phyloP scores from a whole-genome alignment of 2,329 filamentous ascomycete species.

The Blastomyces percursus region DNA sequence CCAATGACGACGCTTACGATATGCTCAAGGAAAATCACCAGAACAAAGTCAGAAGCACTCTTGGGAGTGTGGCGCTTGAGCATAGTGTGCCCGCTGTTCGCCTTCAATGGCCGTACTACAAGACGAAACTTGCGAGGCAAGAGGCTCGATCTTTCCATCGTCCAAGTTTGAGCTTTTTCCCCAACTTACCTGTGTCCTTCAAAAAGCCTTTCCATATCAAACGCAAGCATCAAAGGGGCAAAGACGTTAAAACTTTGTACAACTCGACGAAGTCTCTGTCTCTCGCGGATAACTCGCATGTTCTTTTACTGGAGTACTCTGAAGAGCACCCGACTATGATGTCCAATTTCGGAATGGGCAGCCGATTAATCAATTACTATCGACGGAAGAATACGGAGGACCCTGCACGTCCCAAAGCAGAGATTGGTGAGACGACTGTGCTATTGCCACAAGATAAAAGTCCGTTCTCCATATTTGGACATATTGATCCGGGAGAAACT shows the following conservation, averaged over 20 bases:
- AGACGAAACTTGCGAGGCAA: conserved; percentile 63
- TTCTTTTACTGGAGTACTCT: conserved; percentile 86
- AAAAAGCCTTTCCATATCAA: conserved; percentile 62
- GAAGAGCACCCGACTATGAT: conserved; percentile 86
- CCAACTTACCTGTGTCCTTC: conserved; percentile 60
- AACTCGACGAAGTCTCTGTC: conserved; percentile 70
- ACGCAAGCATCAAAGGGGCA: conserved; percentile 70
- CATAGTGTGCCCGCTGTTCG: conserved; percentile 87
- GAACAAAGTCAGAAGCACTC: conserved; percentile 84
- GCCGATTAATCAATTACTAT: conserved; percentile 92
- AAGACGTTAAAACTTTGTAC: conserved; percentile 68
- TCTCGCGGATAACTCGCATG: conserved; percentile 76
- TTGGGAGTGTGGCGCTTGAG: conserved; percentile 85
- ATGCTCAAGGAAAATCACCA: conserved; percentile 93
- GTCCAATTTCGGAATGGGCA: conserved; percentile 97
- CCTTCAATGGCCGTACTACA: conserved; percentile 92
- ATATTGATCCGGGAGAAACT: conserved; percentile 80
- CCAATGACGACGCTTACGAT: conserved; percentile 93
- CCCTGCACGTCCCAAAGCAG: conserved; percentile 60
- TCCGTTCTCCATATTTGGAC: conserved; percentile 89
- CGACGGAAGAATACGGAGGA: conserved; percentile 73
- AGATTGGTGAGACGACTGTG: conserved; percentile 80
- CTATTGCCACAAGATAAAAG: conserved; percentile 89
- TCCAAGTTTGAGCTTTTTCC: conserved; percentile 61
- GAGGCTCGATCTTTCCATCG: conserved; percentile 76